Base-by-base conservation (phyloP, 805 yeast genomes). In the Nakazawaea molendinolei region DNA sequence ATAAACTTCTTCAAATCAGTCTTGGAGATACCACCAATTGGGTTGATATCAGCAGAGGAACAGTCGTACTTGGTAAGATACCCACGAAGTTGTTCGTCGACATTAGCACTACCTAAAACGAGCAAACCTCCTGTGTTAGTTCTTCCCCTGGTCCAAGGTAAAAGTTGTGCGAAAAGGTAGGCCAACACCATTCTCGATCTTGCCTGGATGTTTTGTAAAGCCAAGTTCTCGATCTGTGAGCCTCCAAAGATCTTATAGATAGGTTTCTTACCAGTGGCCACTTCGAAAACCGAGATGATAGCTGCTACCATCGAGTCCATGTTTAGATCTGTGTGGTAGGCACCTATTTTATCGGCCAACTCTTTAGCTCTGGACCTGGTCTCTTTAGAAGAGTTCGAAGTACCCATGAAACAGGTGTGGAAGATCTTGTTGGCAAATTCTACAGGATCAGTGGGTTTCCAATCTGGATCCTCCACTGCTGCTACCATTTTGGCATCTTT, bases 1-100 rank as follows among this genome's bases (percentile, higher is more conserved):
- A 92, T 92, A 50, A 94, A 92, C 35, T 73, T 67, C 54, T 86
- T 87, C 54, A 92, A 65, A 53, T 94, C 99, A 1, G 87, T 86
- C 55, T 92, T 92, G 12, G 98, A 90, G 28, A 92, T 86, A 23
- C 97, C 95, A n/a, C 99, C 99, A 47, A 92, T 94, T 19, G 99
- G 99, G 54, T 92, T 92, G 42, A 92, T 75, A 61, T 92, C 99
- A 1, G 98, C 98, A 13, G 95, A 79, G 3, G 97, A 89, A 58
- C 97, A 87, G 58, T 92, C 99, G 58, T 92, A 92, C 55, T 92
- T 92, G 8, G 99, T 92, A 52, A 92, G 66, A 52, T 92, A 92
- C 0, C 99, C 99, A 42, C 99, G 69, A 41, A 92, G 63, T 49
- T 95, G 87, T 56, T 92, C 99, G 59, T 92, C 99, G 10, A 92